Conservation (phyloP, 2,329 filamentous ascomycete species). For the Periconia macrospinosa region DNA sequence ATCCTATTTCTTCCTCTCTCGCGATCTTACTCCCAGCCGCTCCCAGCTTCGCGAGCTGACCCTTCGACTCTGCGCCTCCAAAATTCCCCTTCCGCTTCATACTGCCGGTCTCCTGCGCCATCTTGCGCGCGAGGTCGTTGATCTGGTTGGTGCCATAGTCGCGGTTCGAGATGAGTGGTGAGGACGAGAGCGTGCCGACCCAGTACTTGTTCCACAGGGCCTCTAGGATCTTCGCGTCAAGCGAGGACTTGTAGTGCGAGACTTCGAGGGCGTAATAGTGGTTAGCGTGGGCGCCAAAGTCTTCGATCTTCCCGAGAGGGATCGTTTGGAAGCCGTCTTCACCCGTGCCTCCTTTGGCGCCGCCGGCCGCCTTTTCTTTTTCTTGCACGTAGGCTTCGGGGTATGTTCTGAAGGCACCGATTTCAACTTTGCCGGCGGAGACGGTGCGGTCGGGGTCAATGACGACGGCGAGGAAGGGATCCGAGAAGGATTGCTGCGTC, state of each 20-base stretch:
- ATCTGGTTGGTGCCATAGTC: constrained; percentile 95
- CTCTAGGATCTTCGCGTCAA: constrained; percentile 84
- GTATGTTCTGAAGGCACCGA: constrained; percentile 93
- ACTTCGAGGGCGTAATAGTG: constrained; percentile 92
- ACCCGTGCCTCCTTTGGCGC: constrained; percentile 30
- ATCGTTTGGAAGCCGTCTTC: constrained; percentile 75
- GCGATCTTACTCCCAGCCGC: constrained; percentile 64
- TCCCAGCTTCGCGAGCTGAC: constrained; percentile 62
- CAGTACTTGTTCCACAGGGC: constrained; percentile 98
- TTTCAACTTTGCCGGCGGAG: constrained; percentile 92
- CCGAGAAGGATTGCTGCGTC: constrained; percentile 80
- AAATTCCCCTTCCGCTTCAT: constrained; percentile 34
- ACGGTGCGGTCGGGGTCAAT: constrained; percentile 93
- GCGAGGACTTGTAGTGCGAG: constrained; percentile 89
- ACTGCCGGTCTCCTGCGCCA: constrained; percentile 64
- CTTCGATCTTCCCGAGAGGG: constrained; percentile 88
- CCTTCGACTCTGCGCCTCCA: constrained; percentile 21
- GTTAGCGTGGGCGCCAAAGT: constrained; percentile 90
- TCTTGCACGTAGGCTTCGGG: constrained; percentile 65
- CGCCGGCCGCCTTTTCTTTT: constrained; percentile 45
- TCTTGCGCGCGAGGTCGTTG: constrained; percentile 81
- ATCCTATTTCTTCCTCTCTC: constrained; percentile 63
- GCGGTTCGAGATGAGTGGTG: constrained; percentile 85
- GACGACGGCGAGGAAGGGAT: constrained; percentile 93
- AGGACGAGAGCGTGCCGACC: constrained; percentile 93